Conservation (phyloP, 2,329 filamentous ascomycete genomes). For the Boeremia lycopersici region DNA sequence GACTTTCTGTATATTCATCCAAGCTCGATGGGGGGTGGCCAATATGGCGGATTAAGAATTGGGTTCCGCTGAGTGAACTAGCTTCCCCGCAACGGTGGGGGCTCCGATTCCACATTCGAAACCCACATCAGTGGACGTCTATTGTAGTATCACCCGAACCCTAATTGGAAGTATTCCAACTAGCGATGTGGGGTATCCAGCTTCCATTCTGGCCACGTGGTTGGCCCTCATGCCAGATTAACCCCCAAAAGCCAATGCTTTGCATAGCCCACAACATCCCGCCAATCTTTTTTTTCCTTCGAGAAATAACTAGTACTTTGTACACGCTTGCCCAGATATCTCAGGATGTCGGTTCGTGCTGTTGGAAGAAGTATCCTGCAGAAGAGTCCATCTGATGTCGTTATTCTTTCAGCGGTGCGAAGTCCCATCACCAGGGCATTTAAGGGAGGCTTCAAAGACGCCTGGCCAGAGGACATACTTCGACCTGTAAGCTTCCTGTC, state of each 20-base stretch:
- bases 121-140: neutral
- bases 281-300: neutral
- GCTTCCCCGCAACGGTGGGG: slow-evolving; percentile 2
- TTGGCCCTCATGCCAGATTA: neutral
- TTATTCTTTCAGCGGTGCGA: slow-evolving; percentile 87
- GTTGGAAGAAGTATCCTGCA: slow-evolving; percentile 54
- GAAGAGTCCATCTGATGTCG: slow-evolving; percentile 92
- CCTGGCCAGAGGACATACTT: slow-evolving; percentile 82
- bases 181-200: neutral
- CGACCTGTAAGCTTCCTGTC: slow-evolving; percentile 54
- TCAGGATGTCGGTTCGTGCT: neutral
- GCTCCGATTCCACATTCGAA: neutral
- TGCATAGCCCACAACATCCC: neutral
- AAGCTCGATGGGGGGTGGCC: neutral
- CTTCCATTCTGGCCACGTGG: neutral
- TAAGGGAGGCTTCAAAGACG: slow-evolving; percentile 96
- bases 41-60: neutral
- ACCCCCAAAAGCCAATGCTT: neutral
- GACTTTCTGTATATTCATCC: neutral
- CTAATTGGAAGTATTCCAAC: neutral
- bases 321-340: neutral
- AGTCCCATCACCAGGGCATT: slow-evolving; percentile 85
- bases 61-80: neutral
- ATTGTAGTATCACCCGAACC: neutral
- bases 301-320: too few species aligned